Conservation (phyloP, 2,329 filamentous ascomycete species). For the Didymella arachidicola region DNA sequence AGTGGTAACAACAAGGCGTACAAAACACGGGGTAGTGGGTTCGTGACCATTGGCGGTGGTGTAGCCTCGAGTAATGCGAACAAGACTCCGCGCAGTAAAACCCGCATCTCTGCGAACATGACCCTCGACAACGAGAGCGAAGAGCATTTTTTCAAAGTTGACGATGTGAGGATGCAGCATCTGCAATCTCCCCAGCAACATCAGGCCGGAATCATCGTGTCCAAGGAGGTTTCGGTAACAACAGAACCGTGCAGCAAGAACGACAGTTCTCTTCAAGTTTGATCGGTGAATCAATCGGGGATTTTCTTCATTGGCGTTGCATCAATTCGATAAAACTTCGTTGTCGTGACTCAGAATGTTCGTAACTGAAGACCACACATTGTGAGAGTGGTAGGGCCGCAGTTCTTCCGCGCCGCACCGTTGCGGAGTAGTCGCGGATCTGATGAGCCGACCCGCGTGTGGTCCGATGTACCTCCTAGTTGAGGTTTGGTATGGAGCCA, state of each 20-base stretch:
- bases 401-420: neutral
- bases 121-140: constrained; percentile 27
- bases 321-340: neutral
- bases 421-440: constrained; percentile 3
- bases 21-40: constrained; percentile 22
- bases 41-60: constrained; percentile 29
- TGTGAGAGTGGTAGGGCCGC: neutral
- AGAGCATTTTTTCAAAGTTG: constrained; percentile 19
- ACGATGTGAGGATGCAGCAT: constrained; percentile 22
- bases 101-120: constrained; percentile 16
- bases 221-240: constrained; percentile 22
- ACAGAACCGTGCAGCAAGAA: constrained; percentile 25
- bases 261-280: neutral
- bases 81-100: neutral
- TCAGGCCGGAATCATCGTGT: constrained; percentile 21
- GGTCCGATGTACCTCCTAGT: constrained; percentile 7
- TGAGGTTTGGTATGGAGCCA: neutral
- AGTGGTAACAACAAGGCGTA: constrained; percentile 24
- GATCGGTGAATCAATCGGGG: neutral
- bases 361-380: neutral
- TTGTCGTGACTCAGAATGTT: neutral
- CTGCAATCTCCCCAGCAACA: constrained; percentile 1
- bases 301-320: neutral
- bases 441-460: constrained; percentile 14
- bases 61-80: constrained; percentile 13